Evolutionary conservation across 169 alveolate species (phyloP).

Genomic region (Eimeria mitis): DNA sequence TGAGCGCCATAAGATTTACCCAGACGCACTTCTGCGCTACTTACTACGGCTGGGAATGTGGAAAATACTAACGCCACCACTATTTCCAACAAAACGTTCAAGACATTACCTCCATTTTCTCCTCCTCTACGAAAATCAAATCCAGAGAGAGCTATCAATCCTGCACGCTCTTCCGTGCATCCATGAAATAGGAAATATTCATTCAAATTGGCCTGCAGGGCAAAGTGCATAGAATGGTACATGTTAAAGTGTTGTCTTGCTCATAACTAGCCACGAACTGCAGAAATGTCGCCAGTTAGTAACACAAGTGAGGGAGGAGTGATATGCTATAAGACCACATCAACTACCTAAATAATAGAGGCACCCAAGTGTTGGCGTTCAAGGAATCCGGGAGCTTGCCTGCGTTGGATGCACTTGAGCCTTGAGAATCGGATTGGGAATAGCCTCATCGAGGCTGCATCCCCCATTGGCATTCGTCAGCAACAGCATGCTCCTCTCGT

Average conservation of each 20-base stretch:
- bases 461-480: constrained; percentile 60
- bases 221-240: background rate
- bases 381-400: constrained; percentile 13
- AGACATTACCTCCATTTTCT: constrained; percentile 77
- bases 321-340: background rate
- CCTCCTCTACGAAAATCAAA: constrained; percentile 83
- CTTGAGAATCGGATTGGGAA: constrained; percentile 71
- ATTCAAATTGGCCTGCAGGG: constrained; percentile 65
- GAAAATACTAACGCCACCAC: background rate
- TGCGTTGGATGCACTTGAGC: constrained; percentile 72
- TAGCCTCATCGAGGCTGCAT: constrained; percentile 59
- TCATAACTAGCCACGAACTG: background rate
- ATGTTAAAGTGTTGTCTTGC: background rate
- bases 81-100: background rate
- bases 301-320: background rate
- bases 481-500: constrained; percentile 70
- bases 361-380: background rate
- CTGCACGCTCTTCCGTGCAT: constrained; percentile 76
- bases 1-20: no score
- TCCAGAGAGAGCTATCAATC: constrained; percentile 72
- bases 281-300: background rate
- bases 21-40: background rate
- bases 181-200: constrained; percentile 82
- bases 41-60: background rate
- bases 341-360: background rate